phyloP scores from a whole-genome alignment of 1,284 basidiomycete species.

The Tylopilus orsonianus region DNA sequence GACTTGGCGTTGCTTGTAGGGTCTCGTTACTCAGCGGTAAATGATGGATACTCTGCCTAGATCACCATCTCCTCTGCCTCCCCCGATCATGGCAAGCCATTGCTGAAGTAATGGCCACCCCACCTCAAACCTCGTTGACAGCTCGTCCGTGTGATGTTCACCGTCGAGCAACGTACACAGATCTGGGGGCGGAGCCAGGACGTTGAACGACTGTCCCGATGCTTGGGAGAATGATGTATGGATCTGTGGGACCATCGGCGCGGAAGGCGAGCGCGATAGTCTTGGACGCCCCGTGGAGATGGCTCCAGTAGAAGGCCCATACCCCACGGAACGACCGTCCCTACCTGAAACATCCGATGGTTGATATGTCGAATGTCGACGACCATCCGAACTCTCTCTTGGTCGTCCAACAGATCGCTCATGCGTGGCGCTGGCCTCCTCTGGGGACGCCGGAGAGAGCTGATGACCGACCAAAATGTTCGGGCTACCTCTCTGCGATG shows the following conservation, averaged over 20 bases:
- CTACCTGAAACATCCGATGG: constrained; percentile 27
- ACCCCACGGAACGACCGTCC: constrained; percentile 23
- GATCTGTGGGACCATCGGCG: constrained; percentile 34
- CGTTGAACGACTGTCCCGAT: constrained; percentile 14
- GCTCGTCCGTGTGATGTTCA: constrained; percentile 88
- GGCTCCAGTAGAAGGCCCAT: constrained; percentile 25
- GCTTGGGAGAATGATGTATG: constrained; percentile 32
- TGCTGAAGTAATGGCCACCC: constrained; percentile 82
- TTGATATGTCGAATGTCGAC: constrained; percentile 27
- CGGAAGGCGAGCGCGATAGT: constrained; percentile 45
- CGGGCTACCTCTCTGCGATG: constrained; percentile 41
- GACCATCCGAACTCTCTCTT: constrained; percentile 33
- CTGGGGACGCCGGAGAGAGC: constrained; percentile 18
- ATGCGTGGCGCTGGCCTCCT: constrained; percentile 12
- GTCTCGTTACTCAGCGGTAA: constrained; percentile 34
- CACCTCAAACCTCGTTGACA: constrained; percentile 79
- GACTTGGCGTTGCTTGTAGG: not conserved
- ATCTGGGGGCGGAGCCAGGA: constrained; percentile 46
- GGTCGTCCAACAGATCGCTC: constrained; percentile 25
- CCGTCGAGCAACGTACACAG: constrained; percentile 75
- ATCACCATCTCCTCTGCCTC: constrained; percentile 48
- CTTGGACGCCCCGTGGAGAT: constrained; percentile 44
- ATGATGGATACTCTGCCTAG: constrained; percentile 53
- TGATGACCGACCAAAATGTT: constrained; percentile 33
- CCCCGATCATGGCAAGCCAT: constrained; percentile 69